Conservation (phyloP, 78 protist genomes). For the Dictyostelium capitatum region DNA sequence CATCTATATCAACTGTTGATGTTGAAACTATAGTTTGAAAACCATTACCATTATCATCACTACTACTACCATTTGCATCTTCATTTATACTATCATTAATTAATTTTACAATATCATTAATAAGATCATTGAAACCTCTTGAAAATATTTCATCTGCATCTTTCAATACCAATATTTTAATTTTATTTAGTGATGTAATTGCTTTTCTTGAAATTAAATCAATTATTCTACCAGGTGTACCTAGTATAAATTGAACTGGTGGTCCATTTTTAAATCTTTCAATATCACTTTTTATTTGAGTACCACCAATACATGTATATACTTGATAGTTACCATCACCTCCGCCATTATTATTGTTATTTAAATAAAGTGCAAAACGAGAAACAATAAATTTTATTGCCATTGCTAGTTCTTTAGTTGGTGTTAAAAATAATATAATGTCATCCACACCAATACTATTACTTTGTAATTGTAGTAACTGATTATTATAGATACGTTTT, state of each 20-base stretch:
- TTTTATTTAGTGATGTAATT: not conserved
- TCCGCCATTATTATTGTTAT: not conserved
- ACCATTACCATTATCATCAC: too few species aligned
- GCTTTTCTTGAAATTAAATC: not conserved
- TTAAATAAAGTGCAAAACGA: not conserved
- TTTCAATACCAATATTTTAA: not conserved
- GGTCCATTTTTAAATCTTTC: not conserved
- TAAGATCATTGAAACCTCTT: not conserved
- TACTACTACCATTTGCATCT: too few species aligned
- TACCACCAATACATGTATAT: not conserved
- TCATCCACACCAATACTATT: too few species aligned
- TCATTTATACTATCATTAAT: not conserved
- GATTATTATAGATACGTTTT: not conserved
- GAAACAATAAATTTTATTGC: not conserved
- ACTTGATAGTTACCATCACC: too few species aligned
- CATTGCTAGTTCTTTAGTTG: not conserved
- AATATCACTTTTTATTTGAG: not conserved
- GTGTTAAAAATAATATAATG: not conserved
- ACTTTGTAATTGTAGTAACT: too few species aligned
- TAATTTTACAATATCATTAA: not conserved
- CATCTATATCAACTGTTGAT: not conserved
- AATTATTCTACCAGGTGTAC: slow-evolving; percentile 2
- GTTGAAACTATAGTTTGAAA: not conserved
- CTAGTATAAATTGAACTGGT: not conserved
- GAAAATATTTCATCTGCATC: not conserved